phyloP scores from a whole-genome alignment of 129 eudicot species.

The Pittosporum tobira region DNA sequence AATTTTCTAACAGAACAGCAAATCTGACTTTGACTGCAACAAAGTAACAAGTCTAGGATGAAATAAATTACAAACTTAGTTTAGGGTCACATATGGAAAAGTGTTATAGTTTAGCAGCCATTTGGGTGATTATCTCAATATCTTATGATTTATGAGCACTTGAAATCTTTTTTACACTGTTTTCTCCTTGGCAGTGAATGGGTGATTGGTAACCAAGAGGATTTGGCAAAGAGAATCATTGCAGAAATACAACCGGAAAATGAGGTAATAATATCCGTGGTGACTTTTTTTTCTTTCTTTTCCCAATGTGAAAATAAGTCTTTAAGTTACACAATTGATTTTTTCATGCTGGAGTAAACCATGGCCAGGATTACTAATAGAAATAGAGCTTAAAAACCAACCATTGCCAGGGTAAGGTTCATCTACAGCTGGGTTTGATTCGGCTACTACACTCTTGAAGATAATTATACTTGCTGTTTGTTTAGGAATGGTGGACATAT shows the following conservation, averaged over 20 bases:
- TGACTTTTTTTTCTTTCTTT: neutral
- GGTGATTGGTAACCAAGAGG: slow-evolving; percentile 97
- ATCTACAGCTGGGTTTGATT: neutral
- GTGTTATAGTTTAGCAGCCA: too few relatives aligned
- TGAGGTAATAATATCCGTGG: slow-evolving; percentile 52
- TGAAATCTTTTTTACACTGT: neutral
- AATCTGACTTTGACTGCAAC: too few relatives aligned
- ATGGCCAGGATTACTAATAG: too few relatives aligned
- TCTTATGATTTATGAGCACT: neutral
- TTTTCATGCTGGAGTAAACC: neutral
- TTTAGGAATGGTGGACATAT: slow-evolving; percentile 99
- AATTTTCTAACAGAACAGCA: too few relatives aligned
- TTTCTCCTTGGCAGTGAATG: slow-evolving; percentile 64
- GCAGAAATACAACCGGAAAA: slow-evolving; percentile 74
- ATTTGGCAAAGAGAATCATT: slow-evolving; percentile 77
- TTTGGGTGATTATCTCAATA: neutral
- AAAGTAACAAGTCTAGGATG: too few relatives aligned
- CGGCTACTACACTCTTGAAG: neutral
- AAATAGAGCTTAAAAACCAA: too few relatives aligned
- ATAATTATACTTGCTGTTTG: slow-evolving; percentile 7
- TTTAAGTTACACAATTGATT: neutral
- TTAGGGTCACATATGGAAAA: too few relatives aligned
- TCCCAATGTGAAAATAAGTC: neutral
- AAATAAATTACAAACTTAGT: too few relatives aligned
- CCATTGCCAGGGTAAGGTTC: neutral